phyloP scores from a whole-genome alignment of 176 grass and related monocot species.

The Aegilops bicornis region DNA sequence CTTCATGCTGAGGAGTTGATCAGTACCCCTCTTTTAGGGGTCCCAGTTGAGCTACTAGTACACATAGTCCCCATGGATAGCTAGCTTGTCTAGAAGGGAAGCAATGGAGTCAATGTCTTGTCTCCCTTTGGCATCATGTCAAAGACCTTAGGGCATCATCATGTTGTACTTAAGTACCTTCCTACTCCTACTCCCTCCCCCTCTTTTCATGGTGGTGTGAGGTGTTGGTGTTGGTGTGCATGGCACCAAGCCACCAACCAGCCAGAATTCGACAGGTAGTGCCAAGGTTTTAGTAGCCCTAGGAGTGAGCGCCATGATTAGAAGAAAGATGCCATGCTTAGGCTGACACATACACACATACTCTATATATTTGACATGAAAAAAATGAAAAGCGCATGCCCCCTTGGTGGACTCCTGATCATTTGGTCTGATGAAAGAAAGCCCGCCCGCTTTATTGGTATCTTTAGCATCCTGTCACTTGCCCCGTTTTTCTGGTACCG shows the following conservation, averaged over 20 bases:
- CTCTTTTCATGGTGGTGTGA: conserved; percentile 7
- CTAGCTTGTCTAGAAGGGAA: conserved; percentile 39
- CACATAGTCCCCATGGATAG: background rate
- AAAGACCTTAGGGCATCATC: conserved; percentile 38
- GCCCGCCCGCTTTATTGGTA: conserved; percentile 53
- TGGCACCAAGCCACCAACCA: conserved; percentile 34
- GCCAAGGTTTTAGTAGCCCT: conserved; percentile 58
- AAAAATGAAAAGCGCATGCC: conserved; percentile 31
- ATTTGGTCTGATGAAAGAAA: conserved; percentile 82
- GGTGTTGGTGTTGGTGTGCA: background rate
- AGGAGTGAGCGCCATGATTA: conserved; percentile 63
- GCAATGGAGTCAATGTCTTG: conserved; percentile 50
- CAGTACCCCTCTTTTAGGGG: conserved; percentile 34
- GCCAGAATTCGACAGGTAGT: conserved; percentile 57
- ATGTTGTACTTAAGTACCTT: conserved; percentile 29
- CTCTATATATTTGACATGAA: conserved; percentile 2
- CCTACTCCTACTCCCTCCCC: background rate
- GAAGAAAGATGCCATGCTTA: conserved; percentile 63
- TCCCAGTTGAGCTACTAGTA: background rate
- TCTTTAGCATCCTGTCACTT: conserved; percentile 43
- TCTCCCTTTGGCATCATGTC: conserved; percentile 49
- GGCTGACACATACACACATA: conserved; percentile 22
- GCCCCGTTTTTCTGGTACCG: conserved; percentile 49
- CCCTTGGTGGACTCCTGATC: conserved; percentile 53
- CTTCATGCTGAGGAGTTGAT: conserved; percentile 51